Base-by-base conservation (phyloP, 163 green algal genomes). In the Coccomyxa subellipsoidea region DNA sequence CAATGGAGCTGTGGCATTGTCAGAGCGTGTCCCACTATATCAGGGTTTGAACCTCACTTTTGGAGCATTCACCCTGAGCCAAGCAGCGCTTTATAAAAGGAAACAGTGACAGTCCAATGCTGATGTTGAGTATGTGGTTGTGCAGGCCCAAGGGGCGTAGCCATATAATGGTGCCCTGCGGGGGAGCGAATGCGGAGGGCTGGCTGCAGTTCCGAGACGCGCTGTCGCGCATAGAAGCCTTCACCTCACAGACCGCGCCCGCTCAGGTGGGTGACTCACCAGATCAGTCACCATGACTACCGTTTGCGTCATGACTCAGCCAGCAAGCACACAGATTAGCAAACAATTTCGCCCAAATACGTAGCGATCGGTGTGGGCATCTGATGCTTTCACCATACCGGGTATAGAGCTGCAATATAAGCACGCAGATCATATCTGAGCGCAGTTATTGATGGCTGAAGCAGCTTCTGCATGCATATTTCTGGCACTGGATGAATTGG, bases 141-240 rank as follows among this genome's bases (percentile, higher is more conserved):
- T 73, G 69, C 78, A 86, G 83, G 72, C 78, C 78, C 7, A 66
- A 66, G 34, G 83, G 78, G 12, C 54, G 79, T 10, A 80, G 78
- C 4, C 76, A 79, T 32, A 81, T 86, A 23, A 82, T 86, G 35
- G 69, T 86, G 25, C 83, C 83, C 27, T 54, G 70, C 32, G 83
- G 83, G 34, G 72, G 73, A 0, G 54, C 78, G 27, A 25, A 76
- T 38, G 38, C 36, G 38, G 34, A 53, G 39, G 78, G 66, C 5
- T 86, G 77, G 77, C 77, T 37, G 9, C 40, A 35, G 38, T 78
- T 86, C 36, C 59, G 78, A 34, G 77, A 83, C 38, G 78, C 71
- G 4, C 70, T 86, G 18, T 47, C 38, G 36, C 47, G 71, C 31
- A 79, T 85, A 40, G 82, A 82, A 27, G 78, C 66, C 66, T 73